Base-by-base conservation (phyloP, 2,329 filamentous ascomycete genomes). In the Dothistroma septosporum region DNA sequence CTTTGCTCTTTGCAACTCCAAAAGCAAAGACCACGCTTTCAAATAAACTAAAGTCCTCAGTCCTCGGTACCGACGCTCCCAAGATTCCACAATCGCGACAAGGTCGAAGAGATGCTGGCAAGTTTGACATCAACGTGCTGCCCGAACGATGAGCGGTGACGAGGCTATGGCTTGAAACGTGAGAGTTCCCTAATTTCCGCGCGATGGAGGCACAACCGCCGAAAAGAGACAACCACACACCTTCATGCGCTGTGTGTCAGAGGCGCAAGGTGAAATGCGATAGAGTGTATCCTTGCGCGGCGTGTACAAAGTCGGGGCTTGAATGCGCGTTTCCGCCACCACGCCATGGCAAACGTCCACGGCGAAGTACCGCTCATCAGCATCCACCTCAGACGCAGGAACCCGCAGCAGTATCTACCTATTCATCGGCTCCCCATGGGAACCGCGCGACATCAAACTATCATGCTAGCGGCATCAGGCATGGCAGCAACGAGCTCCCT, bases 171-270 rank as follows among this genome's bases (percentile, higher is more conserved):
- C 37, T n/a, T 44, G 54, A 44, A 33, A 22, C 22, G 41, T 24
- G 54, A 56, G 37, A 24, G 19, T n/a, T n/a, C 19, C 28, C 54
- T 4, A 47, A 19, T 48, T 24, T 22, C 14, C 16, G 21, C 37
- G 33, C 21, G 54, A 56, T 56, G 54, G 37, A 46, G 24, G 22
- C 33, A 32, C 35, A n/a, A 56, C 35, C 35, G 32, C 56, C 24
- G 48, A 67, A 66, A 57, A 61, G 68, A 59, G 68, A 70, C 48
- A 70, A 70, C 49, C 64, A 66, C 56, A 70, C 66, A 22, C 68
- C 68, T 3, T 66, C 62, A 24, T 70, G 68, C 55, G 64, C 66
- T 5, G 65, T 69, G 9, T 70, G 68, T 50, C 64, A 65, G 57
- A 58, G 62, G 41, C 53, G 64, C n/a, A 68, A 66, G 61, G 64